Evolutionary conservation across 2,329 filamentous ascomycete genomes (phyloP).

Genomic region (Pleoardoris graminearum): DNA sequence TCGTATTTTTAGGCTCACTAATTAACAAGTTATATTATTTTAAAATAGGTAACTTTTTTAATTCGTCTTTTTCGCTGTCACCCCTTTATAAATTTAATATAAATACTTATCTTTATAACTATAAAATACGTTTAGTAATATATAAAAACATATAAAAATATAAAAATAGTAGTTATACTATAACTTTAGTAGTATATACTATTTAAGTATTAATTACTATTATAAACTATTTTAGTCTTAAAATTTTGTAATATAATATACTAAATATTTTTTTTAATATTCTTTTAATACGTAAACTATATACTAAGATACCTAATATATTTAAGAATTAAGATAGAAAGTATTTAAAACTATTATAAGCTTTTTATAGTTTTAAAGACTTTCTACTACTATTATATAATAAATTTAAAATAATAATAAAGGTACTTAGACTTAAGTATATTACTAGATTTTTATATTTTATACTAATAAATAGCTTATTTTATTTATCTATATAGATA

Average conservation of each 20-base stretch:
- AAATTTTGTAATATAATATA: conserved; percentile 22
- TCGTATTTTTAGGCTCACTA: too few relatives aligned
- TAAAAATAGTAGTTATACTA: conserved; percentile 17
- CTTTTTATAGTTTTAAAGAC: conserved; percentile 28
- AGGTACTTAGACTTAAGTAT: conserved; percentile 12
- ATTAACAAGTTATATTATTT: too few relatives aligned
- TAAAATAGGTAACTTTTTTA: too few relatives aligned
- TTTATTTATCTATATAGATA: conserved; percentile 18
- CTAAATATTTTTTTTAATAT: conserved; percentile 30
- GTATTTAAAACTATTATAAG: conserved; percentile 15
- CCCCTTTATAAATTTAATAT: too few relatives aligned
- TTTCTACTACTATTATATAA: conserved; percentile 24
- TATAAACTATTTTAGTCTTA: conserved; percentile 21
- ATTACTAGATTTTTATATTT: conserved; percentile 13
- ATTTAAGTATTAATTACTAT: conserved; percentile 27
- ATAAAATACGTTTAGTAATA: too few relatives aligned
- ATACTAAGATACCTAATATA: conserved; percentile 18
- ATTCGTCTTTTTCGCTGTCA: too few relatives aligned
- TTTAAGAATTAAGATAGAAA: conserved; percentile 9
- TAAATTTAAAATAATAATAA: conserved; percentile 16
- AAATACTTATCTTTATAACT: too few relatives aligned
- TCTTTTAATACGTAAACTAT: conserved; percentile 11
- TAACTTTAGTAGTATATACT: conserved; percentile 20
- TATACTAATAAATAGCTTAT: conserved; percentile 12
- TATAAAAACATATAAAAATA: conserved; percentile 4